A percentile compares a stretch with the other conserved stretches of the same genome.
Evolutionary conservation across 2,329 filamentous ascomycete genomes (phyloP).

Genomic region (Dendrostoma leiphaemia): DNA sequence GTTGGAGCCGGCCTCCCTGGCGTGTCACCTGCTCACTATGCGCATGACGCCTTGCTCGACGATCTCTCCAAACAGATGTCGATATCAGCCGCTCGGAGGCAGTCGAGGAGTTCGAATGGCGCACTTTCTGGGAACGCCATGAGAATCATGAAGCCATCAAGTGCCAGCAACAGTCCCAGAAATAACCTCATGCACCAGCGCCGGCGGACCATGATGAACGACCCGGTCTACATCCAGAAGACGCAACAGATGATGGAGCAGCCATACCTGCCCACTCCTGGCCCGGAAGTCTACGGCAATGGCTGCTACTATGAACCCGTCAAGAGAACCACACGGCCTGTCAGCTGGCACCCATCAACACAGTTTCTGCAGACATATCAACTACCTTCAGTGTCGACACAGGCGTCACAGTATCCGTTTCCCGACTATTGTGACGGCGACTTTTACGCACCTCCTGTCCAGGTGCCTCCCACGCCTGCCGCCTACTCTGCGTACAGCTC

Average conservation of each 20-base stretch:
- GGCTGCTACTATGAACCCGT: slow-evolving; percentile 30
- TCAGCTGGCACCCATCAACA: slow-evolving; percentile 75
- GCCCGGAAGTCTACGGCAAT: slow-evolving; percentile 31
- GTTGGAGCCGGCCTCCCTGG: slow-evolving; percentile 32
- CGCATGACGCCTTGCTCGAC: slow-evolving; percentile 45
- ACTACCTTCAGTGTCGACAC: slow-evolving; percentile 23
- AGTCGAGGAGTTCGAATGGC: slow-evolving; percentile 48
- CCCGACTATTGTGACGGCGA: slow-evolving; percentile 42
- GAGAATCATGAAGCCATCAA: slow-evolving; percentile 64
- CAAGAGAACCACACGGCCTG: slow-evolving; percentile 52
- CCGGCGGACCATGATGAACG: slow-evolving; percentile 56
- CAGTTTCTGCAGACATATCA: slow-evolving; percentile 40
- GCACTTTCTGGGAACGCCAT: slow-evolving; percentile 49
- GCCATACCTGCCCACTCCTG: slow-evolving; percentile 34
- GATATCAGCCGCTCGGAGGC: slow-evolving; percentile 44
- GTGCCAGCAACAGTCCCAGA: slow-evolving; percentile 68
- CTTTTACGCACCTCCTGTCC: slow-evolving; percentile 31
- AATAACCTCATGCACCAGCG: slow-evolving; percentile 46
- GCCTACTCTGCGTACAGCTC: slow-evolving; percentile 59
- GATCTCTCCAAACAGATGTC: slow-evolving; percentile 52
- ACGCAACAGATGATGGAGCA: slow-evolving; percentile 48
- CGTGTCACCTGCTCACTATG: slow-evolving; percentile 30
- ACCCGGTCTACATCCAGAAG: slow-evolving; percentile 42
- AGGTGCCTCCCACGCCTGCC: slow-evolving; percentile 50
- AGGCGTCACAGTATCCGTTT: slow-evolving; percentile 37